Conservation (phyloP, 2,329 filamentous ascomycete genomes). For the Xylariaceae sp. region DNA sequence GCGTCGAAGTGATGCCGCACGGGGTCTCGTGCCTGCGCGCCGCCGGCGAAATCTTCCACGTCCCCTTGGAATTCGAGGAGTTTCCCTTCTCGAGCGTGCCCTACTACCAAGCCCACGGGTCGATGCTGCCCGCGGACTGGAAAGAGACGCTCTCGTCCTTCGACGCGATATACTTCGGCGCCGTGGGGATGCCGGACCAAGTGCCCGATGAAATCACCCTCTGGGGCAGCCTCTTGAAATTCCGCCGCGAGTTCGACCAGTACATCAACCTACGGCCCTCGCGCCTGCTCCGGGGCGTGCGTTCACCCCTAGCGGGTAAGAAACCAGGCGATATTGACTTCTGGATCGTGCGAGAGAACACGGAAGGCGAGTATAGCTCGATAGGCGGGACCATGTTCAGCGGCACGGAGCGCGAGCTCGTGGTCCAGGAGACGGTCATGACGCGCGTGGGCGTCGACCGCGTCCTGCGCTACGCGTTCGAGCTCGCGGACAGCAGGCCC, state of each 20-base stretch:
- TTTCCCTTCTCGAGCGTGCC: constrained; percentile 63
- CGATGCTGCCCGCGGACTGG: constrained; percentile 40
- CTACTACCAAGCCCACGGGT: constrained; percentile 45
- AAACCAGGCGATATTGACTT: constrained; percentile 56
- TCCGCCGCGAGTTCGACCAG: constrained; percentile 62
- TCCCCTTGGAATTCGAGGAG: constrained; percentile 53
- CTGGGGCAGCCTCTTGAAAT: constrained; percentile 62
- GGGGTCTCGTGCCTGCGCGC: constrained; percentile 56
- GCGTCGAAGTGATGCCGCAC: constrained; percentile 60
- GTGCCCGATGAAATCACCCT: constrained; percentile 64
- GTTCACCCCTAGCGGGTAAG: constrained; percentile 37
- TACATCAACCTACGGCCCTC: constrained; percentile 65
- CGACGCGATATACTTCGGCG: constrained; percentile 64
- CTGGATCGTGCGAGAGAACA: constrained; percentile 61
- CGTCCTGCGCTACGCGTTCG: constrained; percentile 56
- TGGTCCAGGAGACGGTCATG: constrained; percentile 58
- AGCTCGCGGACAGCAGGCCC: constrained; percentile 49
- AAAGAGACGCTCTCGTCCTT: constrained; percentile 51
- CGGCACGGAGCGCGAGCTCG: constrained; percentile 52
- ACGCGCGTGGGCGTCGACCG: constrained; percentile 53
- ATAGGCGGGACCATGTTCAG: constrained; percentile 56
- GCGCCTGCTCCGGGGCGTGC: constrained; percentile 26
- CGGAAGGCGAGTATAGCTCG: constrained; percentile 58
- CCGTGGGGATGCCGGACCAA: constrained; percentile 49
- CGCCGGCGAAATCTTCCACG: constrained; percentile 40